phyloP scores from a whole-genome alignment of 1,139 yeast genomes.

The Chernovozyma sophiae-reginae region DNA sequence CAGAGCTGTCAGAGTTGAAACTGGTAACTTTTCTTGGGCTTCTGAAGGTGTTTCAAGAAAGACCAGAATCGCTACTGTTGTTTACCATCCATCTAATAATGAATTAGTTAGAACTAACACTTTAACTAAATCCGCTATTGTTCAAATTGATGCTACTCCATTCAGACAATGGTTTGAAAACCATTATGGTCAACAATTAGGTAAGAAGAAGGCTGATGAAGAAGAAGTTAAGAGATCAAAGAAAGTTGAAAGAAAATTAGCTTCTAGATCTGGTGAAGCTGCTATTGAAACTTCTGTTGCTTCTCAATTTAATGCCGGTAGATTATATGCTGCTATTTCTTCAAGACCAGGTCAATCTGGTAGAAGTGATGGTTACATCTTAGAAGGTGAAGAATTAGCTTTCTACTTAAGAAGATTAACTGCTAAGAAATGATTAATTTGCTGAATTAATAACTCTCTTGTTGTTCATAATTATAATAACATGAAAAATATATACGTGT shows the following conservation, averaged over 20 bases:
- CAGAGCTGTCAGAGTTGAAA: constrained; percentile 99
- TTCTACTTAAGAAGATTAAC: constrained; percentile 99
- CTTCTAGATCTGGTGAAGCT: constrained; percentile 82
- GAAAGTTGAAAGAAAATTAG: constrained; percentile 86
- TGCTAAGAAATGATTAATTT: constrained; percentile 82
- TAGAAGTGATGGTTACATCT: constrained; percentile 99
- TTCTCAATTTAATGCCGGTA: constrained; percentile 97
- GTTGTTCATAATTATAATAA: constrained; percentile 8
- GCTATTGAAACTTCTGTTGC: constrained; percentile 88
- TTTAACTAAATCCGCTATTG: constrained; percentile 97
- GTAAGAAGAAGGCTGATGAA: constrained; percentile 69
- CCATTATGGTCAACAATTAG: constrained; percentile 93
- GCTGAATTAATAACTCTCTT: constrained; percentile 9
- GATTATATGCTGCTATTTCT: constrained; percentile 96
- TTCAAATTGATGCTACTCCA: constrained; percentile 99
- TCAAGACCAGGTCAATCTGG: constrained; percentile 99
- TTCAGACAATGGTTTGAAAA: constrained; percentile 99
- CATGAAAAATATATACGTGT: constrained; percentile 13
- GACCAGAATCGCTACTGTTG: constrained; percentile 98
- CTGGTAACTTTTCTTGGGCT: constrained; percentile 99
- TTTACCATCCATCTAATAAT: constrained; percentile 99
- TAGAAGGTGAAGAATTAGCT: constrained; percentile 99
- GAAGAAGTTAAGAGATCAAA: constrained; percentile 66
- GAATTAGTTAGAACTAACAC: constrained; percentile 99
- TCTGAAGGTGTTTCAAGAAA: constrained; percentile 98